A percentile compares a stretch with the other conserved stretches of the same genome.
phyloP scores from a whole-genome alignment of 139 green algal species.

The Picochlorum sp. region DNA sequence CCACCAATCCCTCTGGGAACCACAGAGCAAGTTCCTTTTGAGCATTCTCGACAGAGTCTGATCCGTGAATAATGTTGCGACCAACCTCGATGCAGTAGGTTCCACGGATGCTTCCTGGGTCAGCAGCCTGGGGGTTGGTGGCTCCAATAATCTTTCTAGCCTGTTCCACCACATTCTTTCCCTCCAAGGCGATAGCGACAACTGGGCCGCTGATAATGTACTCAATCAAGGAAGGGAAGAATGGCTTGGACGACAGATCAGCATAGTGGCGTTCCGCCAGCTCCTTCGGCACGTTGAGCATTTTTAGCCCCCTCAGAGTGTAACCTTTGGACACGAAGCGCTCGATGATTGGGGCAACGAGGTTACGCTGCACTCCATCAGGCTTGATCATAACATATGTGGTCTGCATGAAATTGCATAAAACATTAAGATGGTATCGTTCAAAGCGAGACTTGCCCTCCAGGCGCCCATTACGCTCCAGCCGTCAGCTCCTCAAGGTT shows the following conservation, averaged over 20 bases:
- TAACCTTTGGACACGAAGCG: conserved; percentile 78
- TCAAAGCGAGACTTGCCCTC: no score
- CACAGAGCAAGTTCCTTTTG: conserved; percentile 93
- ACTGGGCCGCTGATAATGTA: conserved; percentile 82
- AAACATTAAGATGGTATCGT: no score
- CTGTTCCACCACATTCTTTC: conserved; percentile 56
- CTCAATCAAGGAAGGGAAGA: conserved; percentile 73
- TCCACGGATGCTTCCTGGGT: conserved; percentile 81
- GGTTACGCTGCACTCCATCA: conserved; percentile 84
- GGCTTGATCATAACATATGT: conserved; percentile 95
- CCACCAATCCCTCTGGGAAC: conserved; percentile 73
- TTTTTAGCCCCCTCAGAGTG: conserved; percentile 71
- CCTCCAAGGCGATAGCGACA: conserved; percentile 78
- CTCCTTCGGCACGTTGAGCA: conserved; percentile 63
- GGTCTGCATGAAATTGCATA: no score
- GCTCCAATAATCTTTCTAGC: conserved; percentile 81
- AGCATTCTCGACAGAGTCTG: conserved; percentile 84
- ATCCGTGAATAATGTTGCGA: conserved; percentile 82
- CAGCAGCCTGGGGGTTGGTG: conserved; percentile 72
- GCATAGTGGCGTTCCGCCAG: conserved; percentile 84
- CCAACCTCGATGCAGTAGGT: conserved; percentile 71
- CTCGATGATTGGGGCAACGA: conserved; percentile 74
- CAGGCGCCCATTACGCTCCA: no score
- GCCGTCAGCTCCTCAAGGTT: no score
- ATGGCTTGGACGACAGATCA: conserved; percentile 78